A percentile compares a stretch with the other conserved stretches of the same genome.
These are phyloP conservation scores for Sphaerulina populicola DNA, from an alignment of 2,329 filamentous ascomycete genomes.

Conservation along the genomic window DNA sequence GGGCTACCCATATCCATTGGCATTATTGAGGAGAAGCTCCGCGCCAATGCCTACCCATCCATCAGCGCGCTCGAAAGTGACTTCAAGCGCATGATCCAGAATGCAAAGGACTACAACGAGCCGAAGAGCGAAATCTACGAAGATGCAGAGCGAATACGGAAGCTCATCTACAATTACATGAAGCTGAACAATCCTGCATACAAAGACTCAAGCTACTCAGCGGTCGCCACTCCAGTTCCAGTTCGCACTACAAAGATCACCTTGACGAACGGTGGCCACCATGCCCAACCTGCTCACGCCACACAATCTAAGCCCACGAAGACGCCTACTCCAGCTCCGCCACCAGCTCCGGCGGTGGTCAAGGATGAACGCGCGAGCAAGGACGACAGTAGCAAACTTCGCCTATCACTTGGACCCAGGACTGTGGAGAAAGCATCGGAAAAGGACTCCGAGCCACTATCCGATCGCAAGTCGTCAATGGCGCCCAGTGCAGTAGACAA, in stretches of 20 bases:
- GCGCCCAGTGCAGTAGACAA: slow-evolving; percentile 25
- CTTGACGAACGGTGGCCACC: slow-evolving; percentile 13
- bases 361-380: slow-evolving; percentile 22
- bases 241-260: slow-evolving; percentile 25
- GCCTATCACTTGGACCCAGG: slow-evolving; percentile 17
- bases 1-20: slow-evolving; percentile 71
- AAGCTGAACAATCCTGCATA: slow-evolving; percentile 79
- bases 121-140: slow-evolving; percentile 65
- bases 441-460: slow-evolving; percentile 24
- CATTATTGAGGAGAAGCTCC: slow-evolving; percentile 66
- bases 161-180: slow-evolving; percentile 82
- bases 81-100: slow-evolving; percentile 78
- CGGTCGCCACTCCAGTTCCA: slow-evolving; percentile 65
- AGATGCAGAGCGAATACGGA: slow-evolving; percentile 78
- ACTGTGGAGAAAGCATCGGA: slow-evolving; percentile 24
- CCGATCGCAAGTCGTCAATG: slow-evolving; percentile 27
- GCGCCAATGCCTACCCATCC: slow-evolving; percentile 57
- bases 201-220: slow-evolving; percentile 56
- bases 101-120: slow-evolving; percentile 76
- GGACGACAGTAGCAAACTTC: slow-evolving; percentile 17
- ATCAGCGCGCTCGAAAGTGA: slow-evolving; percentile 73
- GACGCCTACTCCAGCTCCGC: slow-evolving; percentile 9
- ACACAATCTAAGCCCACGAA: slow-evolving; percentile 11
- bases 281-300: slow-evolving; percentile 7
- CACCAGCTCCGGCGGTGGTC: neutral